These are phyloP conservation scores for Gleditsia sinensis DNA, from an alignment of 306 rosid species.

Conservation along the genomic window DNA sequence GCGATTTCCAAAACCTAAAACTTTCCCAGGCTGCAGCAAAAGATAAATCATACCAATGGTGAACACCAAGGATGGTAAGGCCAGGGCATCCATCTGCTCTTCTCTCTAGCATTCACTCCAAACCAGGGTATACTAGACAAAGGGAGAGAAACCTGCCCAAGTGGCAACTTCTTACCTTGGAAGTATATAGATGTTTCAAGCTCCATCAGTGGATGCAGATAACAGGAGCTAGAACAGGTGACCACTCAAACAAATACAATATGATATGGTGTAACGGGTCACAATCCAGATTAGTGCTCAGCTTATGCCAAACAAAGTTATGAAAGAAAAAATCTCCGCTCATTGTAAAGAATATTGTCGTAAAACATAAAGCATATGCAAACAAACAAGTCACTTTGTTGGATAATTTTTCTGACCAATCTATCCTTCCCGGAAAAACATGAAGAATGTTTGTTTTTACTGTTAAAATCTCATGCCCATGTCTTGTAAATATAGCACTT, in stretches of 20 bases:
- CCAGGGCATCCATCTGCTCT: slow-evolving; percentile 35
- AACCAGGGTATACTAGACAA: slow-evolving; percentile 23
- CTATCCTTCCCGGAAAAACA: not conserved
- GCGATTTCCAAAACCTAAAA: not conserved
- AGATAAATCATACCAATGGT: slow-evolving; percentile 41
- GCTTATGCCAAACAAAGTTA: slow-evolving; percentile 5
- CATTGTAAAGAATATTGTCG: not conserved
- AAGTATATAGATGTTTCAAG: slow-evolving; percentile 24
- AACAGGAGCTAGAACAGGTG: slow-evolving; percentile 19
- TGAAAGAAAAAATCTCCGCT: not conserved
- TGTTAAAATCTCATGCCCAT: not conserved
- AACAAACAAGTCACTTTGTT: not conserved
- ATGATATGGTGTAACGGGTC: not conserved
- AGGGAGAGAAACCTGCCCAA: slow-evolving; percentile 33
- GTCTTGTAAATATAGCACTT: not conserved
- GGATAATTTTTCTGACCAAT: not conserved
- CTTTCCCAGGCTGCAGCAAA: slow-evolving; percentile 22
- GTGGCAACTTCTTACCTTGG: slow-evolving; percentile 35
- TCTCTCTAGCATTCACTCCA: slow-evolving; percentile 33
- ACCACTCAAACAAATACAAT: slow-evolving; percentile 32
- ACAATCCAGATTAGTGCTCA: slow-evolving; percentile 28
- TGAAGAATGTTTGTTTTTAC: not conserved
- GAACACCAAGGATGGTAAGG: slow-evolving; percentile 24
- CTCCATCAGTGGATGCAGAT: slow-evolving; percentile 38
- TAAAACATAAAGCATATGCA: not conserved